Evolutionary conservation across 805 yeast genomes (phyloP).

Genomic region (Candida chilensis): DNA sequence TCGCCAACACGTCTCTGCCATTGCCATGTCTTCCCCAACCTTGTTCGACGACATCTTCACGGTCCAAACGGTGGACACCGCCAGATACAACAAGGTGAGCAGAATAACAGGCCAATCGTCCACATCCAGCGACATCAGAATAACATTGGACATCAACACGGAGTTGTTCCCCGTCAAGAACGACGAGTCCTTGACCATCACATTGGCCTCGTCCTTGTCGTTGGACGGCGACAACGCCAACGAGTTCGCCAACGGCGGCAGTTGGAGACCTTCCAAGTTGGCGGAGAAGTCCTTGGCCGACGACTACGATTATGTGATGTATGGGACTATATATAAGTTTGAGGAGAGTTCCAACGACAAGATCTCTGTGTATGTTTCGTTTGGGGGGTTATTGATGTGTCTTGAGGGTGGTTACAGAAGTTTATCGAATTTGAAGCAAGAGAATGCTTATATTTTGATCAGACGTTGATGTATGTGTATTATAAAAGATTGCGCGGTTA

Average conservation of each 20-base stretch:
- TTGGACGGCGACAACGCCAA: slow-evolving; percentile 39
- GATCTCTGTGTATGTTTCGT: slow-evolving; percentile 87
- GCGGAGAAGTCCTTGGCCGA: slow-evolving; percentile 86
- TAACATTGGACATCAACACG: slow-evolving; percentile 83
- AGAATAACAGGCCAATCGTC: slow-evolving; percentile 86
- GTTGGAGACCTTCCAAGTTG: slow-evolving; percentile 80
- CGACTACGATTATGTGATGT: slow-evolving; percentile 97
- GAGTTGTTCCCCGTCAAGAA: slow-evolving; percentile 81
- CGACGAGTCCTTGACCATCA: slow-evolving; percentile 75
- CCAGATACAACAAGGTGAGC: slow-evolving; percentile 85
- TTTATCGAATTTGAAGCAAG: slow-evolving; percentile 84
- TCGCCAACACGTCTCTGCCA: slow-evolving; percentile 3
- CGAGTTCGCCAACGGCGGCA: slow-evolving; percentile 40
- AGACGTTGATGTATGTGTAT: too few species aligned
- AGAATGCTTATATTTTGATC: slow-evolving; percentile 81
- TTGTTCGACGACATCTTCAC: slow-evolving; percentile 91
- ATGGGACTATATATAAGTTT: slow-evolving; percentile 94
- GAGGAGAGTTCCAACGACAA: slow-evolving; percentile 72
- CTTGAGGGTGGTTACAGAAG: slow-evolving; percentile 92
- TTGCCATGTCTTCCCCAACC: slow-evolving; percentile 47
- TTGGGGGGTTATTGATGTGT: slow-evolving; percentile 91
- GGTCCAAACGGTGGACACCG: slow-evolving; percentile 76
- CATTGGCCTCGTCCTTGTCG: slow-evolving; percentile 70
- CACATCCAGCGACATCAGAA: slow-evolving; percentile 68
- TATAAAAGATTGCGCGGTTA: too few species aligned